phyloP scores from a whole-genome alignment of 768 basidiomycete genomes.

The Strobilomyces echinocephalus region DNA sequence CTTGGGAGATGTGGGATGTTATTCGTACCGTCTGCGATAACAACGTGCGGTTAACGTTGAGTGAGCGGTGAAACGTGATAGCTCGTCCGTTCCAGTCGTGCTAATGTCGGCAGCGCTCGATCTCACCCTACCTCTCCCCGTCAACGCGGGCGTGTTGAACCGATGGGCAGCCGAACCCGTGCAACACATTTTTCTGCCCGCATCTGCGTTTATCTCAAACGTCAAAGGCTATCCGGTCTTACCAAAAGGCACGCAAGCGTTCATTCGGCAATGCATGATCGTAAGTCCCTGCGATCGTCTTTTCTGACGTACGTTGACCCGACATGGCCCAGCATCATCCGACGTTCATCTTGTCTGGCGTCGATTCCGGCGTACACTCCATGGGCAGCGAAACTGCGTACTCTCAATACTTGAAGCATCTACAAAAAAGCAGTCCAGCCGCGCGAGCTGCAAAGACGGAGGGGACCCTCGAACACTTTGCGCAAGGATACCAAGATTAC shows the following conservation, averaged over 20 bases:
- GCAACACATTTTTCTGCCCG: slow-evolving; percentile 82
- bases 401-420: slow-evolving; percentile 78
- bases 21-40: slow-evolving; percentile 89
- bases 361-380: slow-evolving; percentile 57
- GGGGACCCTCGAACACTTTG: slow-evolving; percentile 85
- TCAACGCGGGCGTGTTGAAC: slow-evolving; percentile 65
- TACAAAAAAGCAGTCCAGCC: slow-evolving; percentile 72
- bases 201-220: slow-evolving; percentile 91
- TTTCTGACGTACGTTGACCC: slow-evolving; percentile 18
- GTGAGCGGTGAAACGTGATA: slow-evolving; percentile 51
- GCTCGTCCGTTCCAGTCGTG: neutral
- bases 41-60: slow-evolving; percentile 63
- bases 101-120: slow-evolving; percentile 67
- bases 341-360: slow-evolving; percentile 75
- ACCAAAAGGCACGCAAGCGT: slow-evolving; percentile 86
- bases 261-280: slow-evolving; percentile 87
- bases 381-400: slow-evolving; percentile 85
- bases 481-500: slow-evolving; percentile 91
- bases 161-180: slow-evolving; percentile 95
- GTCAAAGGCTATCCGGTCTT: slow-evolving; percentile 95
- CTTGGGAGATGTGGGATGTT: slow-evolving; percentile 99
- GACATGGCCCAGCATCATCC: slow-evolving; percentile 65
- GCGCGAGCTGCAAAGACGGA: slow-evolving; percentile 58
- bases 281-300: slow-evolving; percentile 38
- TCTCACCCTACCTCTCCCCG: slow-evolving; percentile 82